Evolutionary conservation across 2,329 filamentous ascomycete genomes (phyloP).

Genomic region (Moelleriella libera): DNA sequence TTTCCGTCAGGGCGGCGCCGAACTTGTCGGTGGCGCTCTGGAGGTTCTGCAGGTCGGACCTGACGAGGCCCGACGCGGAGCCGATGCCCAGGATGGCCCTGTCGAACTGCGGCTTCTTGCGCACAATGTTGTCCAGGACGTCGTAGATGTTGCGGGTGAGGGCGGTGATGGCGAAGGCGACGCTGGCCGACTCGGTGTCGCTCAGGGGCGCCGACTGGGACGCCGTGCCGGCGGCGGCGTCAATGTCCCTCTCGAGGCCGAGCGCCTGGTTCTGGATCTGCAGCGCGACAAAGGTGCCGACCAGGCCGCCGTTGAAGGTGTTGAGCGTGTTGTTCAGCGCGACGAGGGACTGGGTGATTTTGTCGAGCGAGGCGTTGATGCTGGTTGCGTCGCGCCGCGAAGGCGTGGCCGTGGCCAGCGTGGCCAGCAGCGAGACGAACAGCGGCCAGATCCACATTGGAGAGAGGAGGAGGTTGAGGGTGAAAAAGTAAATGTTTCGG

Average conservation of each 20-base stretch:
- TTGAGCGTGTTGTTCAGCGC: constrained; percentile 1
- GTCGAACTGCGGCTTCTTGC: constrained; percentile 1
- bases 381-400: background rate
- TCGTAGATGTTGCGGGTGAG: background rate
- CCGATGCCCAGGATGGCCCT: constrained; percentile 1
- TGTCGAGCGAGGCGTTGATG: constrained; percentile 1
- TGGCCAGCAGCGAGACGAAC: background rate
- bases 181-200: background rate
- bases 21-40: background rate
- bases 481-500: background rate
- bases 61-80: constrained; percentile 1
- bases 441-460: background rate
- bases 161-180: background rate
- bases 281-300: background rate
- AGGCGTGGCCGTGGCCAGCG: background rate
- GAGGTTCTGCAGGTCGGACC: background rate
- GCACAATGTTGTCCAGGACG: constrained; percentile 1
- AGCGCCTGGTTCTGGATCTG: background rate
- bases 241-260: background rate
- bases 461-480: background rate
- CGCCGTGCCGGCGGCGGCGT: background rate
- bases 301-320: background rate
- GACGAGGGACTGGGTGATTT: background rate
- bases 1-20: background rate
- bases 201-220: background rate